Conservation (phyloP, 2,329 filamentous ascomycete species). For the Colletotrichum sojae region DNA sequence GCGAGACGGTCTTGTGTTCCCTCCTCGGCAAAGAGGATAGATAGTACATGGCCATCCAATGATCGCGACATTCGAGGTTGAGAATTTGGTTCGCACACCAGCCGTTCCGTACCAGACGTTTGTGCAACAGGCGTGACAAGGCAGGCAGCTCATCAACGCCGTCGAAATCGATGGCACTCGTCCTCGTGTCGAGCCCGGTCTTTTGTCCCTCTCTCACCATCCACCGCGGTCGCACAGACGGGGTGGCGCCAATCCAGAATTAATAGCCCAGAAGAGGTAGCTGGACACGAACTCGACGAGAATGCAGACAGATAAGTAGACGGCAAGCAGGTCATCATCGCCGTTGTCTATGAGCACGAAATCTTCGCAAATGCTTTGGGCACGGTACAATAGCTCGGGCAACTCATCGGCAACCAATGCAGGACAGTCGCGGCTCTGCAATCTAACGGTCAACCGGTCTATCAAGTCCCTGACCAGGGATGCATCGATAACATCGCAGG, state of each 20-base stretch:
- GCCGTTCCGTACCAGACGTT: background rate
- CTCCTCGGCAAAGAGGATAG: background rate
- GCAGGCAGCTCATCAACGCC: background rate
- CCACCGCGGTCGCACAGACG: fast-evolving
- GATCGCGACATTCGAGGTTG: background rate
- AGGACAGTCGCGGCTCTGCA: background rate
- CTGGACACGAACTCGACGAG: background rate
- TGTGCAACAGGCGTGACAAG: background rate
- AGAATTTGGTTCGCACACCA: slow-evolving; percentile 5
- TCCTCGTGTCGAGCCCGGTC: background rate
- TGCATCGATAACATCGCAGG: background rate
- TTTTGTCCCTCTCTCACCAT: background rate
- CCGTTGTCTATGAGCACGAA: background rate
- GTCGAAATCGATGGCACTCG: too few relatives aligned
- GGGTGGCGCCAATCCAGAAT: background rate
- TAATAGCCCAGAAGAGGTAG: background rate
- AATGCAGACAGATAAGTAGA: slow-evolving; percentile 1
- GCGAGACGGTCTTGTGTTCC: background rate
- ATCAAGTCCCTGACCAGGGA: background rate
- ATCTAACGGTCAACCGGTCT: background rate
- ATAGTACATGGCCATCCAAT: background rate
- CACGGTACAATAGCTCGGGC: background rate
- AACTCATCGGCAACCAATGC: background rate
- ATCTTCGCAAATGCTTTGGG: background rate
- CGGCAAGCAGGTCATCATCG: background rate